Percentiles rank a stretch among this genome's conserved stretches.
Evolutionary conservation across 2,329 filamentous ascomycete genomes (phyloP).

Genomic region (Sporothrix variecibatus): DNA sequence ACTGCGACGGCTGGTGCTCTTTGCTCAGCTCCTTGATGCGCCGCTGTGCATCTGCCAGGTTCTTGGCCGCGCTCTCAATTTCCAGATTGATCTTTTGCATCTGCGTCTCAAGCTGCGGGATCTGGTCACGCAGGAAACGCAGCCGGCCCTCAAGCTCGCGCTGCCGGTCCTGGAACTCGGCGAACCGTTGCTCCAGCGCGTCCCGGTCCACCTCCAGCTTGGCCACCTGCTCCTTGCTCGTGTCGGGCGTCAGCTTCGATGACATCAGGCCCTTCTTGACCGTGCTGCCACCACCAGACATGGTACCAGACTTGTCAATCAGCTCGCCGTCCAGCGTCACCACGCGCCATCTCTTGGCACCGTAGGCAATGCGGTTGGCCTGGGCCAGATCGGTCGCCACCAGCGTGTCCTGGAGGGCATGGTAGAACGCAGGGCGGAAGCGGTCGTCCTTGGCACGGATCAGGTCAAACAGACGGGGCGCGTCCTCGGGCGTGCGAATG

Average conservation of each 20-base stretch:
- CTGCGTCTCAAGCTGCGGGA: slow-evolving; percentile 83
- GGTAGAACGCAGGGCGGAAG: slow-evolving; percentile 91
- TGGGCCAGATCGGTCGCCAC: slow-evolving; percentile 93
- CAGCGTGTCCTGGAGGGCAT: slow-evolving; percentile 90
- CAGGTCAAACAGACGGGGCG: slow-evolving; percentile 89
- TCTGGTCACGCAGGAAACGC: slow-evolving; percentile 71
- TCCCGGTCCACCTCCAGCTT: slow-evolving; percentile 89
- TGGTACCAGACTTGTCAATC: slow-evolving; percentile 97
- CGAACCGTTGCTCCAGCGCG: slow-evolving; percentile 76
- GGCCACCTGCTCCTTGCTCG: slow-evolving; percentile 81
- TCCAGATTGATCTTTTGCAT: slow-evolving; percentile 91
- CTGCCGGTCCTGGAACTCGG: slow-evolving; percentile 82
- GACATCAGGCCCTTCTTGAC: slow-evolving; percentile 95
- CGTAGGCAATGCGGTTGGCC: slow-evolving; percentile 95
- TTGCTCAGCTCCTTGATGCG: slow-evolving; percentile 81
- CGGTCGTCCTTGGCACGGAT: slow-evolving; percentile 85
- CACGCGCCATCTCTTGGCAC: slow-evolving; percentile 89
- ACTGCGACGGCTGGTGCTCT: slow-evolving; percentile 78
- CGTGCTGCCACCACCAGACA: slow-evolving; percentile 93
- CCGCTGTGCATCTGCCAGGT: slow-evolving; percentile 79
- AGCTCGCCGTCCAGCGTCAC: slow-evolving; percentile 93
- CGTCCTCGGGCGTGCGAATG: slow-evolving; percentile 87
- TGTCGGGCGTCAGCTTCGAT: slow-evolving; percentile 86
- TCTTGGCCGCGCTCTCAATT: slow-evolving; percentile 81
- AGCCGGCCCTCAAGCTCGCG: slow-evolving; percentile 74